Percentiles rank a stretch among this genome's conserved stretches.
Evolutionary conservation across 345 rosid genomes (phyloP).

Genomic region (Eucalyptus erythrocorys): DNA sequence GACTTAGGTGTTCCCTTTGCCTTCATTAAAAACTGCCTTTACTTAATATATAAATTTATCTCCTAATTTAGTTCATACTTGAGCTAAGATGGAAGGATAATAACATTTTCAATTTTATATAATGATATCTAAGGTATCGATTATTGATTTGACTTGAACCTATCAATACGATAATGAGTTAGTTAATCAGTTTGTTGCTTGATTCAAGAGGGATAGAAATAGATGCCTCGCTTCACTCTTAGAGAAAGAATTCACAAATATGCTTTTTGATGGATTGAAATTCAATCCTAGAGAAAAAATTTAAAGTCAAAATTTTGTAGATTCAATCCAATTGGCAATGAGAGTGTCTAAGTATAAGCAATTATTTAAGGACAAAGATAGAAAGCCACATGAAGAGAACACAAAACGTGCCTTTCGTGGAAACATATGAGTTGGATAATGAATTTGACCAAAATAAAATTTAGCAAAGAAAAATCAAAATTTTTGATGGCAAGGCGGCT

Average conservation of each 20-base stretch:
- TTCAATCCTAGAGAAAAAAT: too few relatives aligned
- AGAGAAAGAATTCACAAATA: background rate
- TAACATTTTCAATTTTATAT: background rate
- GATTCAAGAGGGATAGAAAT: background rate
- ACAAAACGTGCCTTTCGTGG: background rate
- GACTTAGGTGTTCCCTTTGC: background rate
- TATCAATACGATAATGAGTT: background rate
- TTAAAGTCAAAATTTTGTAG: too few relatives aligned
- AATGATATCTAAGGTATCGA: rapidly evolving
- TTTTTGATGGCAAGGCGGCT: background rate
- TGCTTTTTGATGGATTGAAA: too few relatives aligned
- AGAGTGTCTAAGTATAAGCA: too few relatives aligned
- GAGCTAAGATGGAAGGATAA: background rate
- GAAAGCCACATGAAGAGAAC: too few relatives aligned
- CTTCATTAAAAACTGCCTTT: background rate
- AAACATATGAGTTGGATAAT: background rate
- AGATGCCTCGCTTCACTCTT: background rate
- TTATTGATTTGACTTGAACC: background rate
- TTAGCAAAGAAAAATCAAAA: too few relatives aligned
- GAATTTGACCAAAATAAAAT: background rate
- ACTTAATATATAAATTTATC: background rate
- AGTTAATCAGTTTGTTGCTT: background rate
- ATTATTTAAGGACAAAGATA: too few relatives aligned
- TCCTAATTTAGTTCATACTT: background rate
- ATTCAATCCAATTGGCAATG: too few relatives aligned